These are phyloP conservation scores for Babesia divergens DNA, from an alignment of 169 alveolate genomes.

Conservation along the genomic window DNA sequence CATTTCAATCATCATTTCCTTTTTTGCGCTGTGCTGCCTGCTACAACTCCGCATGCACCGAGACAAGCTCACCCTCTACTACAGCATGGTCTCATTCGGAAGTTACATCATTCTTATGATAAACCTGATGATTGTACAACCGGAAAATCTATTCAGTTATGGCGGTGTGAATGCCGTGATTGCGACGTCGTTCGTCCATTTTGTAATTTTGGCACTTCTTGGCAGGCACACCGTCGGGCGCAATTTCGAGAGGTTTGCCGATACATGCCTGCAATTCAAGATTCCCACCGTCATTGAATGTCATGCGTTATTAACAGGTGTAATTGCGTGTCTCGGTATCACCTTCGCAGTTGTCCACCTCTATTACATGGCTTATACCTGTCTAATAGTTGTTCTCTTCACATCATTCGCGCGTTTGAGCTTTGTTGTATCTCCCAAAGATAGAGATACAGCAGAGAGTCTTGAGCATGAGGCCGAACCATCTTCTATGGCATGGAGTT, in stretches of 20 bases:
- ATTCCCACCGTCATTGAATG: conserved; percentile 23
- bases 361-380: conserved; percentile 19
- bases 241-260: conserved; percentile 19
- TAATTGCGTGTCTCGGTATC: conserved; percentile 3
- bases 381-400: not conserved
- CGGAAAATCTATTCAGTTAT: conserved; percentile 3
- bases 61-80: conserved; percentile 31
- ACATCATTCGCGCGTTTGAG: not conserved
- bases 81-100: not conserved
- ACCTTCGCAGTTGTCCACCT: not conserved
- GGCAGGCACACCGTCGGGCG: conserved; percentile 13
- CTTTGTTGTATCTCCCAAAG: not conserved
- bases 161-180: not conserved
- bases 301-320: conserved; percentile 8
- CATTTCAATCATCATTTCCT: not conserved
- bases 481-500: not conserved
- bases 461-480: no score
- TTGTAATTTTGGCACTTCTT: not conserved
- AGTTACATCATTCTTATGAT: conserved; percentile 14
- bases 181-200: conserved; percentile 1
- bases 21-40: not conserved
- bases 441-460: not conserved
- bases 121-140: conserved; percentile 1
- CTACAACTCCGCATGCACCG: conserved; percentile 26
- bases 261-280: conserved; percentile 22